phyloP scores from a whole-genome alignment of 2,329 filamentous ascomycete species.

The Aureobasidium uvarum region DNA sequence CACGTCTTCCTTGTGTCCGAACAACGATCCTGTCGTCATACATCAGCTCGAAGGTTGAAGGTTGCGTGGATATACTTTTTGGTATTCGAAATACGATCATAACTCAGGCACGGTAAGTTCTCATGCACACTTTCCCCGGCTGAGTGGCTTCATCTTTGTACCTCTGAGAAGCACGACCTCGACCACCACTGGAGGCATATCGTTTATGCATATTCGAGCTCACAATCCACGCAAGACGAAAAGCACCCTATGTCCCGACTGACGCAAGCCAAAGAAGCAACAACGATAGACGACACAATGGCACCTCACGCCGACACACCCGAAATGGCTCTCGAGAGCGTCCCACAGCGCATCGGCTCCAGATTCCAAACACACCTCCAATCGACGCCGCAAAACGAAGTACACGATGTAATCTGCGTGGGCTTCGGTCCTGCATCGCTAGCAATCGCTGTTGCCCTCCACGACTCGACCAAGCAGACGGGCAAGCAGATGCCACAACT shows the following conservation, averaged over 20 bases:
- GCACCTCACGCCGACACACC: constrained; percentile 24
- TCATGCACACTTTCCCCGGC: background rate
- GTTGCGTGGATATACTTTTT: background rate
- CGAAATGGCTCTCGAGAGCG: constrained; percentile 19
- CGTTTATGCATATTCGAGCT: constrained; percentile 8
- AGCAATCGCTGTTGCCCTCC: constrained; percentile 81
- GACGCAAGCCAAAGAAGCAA: background rate
- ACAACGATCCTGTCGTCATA: constrained; percentile 13
- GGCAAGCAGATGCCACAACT: constrained; percentile 32
- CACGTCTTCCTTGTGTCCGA: constrained; percentile 9
- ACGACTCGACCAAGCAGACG: constrained; percentile 63
- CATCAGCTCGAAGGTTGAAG: background rate
- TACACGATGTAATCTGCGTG: constrained; percentile 84
- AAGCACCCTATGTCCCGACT: constrained; percentile 4
- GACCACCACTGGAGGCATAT: background rate
- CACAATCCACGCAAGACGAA: background rate
- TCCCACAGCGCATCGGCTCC: constrained; percentile 2
- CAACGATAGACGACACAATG: constrained; percentile 1
- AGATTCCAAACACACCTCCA: constrained; percentile 45
- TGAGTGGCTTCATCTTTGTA: background rate
- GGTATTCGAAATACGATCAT: background rate
- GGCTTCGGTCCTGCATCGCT: constrained; percentile 92
- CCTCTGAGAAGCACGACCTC: background rate
- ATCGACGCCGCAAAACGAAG: constrained; percentile 58
- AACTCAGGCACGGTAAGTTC: background rate